A percentile compares a stretch with the other conserved stretches of the same genome.
phyloP scores from a whole-genome alignment of 2,329 filamentous ascomycete genomes.

The Botryotinia globosa region DNA sequence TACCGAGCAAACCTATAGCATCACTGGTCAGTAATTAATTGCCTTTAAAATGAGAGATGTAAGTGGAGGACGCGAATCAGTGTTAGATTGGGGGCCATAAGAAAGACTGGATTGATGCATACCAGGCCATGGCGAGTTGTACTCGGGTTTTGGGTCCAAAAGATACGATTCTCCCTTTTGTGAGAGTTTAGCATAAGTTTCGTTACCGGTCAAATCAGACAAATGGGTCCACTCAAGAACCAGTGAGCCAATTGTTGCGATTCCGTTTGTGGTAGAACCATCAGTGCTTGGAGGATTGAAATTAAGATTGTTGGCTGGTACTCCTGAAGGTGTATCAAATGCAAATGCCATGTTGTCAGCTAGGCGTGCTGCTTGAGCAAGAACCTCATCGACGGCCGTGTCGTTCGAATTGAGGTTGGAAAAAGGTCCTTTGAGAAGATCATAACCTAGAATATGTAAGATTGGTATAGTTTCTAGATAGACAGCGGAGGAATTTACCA shows the following conservation, averaged over 20 bases:
- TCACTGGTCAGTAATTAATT: not conserved
- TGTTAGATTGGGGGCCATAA: no score
- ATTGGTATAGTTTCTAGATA: not conserved
- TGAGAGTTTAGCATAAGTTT: conserved; percentile 62
- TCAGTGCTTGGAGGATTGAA: conserved; percentile 54
- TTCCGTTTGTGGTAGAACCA: conserved; percentile 58
- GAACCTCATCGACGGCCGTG: conserved; percentile 52
- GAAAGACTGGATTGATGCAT: not conserved
- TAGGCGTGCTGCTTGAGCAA: conserved; percentile 64
- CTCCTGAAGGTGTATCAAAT: conserved; percentile 72
- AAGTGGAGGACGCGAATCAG: accelerated
- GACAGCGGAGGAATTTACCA: conserved; percentile 47
- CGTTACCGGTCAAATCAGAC: conserved; percentile 69
- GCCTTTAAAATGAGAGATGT: not conserved
- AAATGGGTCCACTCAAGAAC: conserved; percentile 83
- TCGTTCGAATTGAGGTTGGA: conserved; percentile 47
- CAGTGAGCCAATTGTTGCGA: conserved; percentile 75
- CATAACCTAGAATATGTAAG: conserved; percentile 50
- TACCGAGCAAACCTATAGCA: conserved; percentile 61
- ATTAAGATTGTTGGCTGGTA: conserved; percentile 68
- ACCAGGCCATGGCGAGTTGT: conserved; percentile 68
- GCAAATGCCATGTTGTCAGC: conserved; percentile 73
- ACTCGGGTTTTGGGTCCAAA: conserved; percentile 60
- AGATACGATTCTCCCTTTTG: conserved; percentile 69
- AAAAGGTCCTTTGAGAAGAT: conserved; percentile 68